A percentile compares a stretch with the other conserved stretches of the same genome.
These are phyloP conservation scores for Carex arenaria DNA, from an alignment of 202 grass and related monocot species.

Conservation along the genomic window DNA sequence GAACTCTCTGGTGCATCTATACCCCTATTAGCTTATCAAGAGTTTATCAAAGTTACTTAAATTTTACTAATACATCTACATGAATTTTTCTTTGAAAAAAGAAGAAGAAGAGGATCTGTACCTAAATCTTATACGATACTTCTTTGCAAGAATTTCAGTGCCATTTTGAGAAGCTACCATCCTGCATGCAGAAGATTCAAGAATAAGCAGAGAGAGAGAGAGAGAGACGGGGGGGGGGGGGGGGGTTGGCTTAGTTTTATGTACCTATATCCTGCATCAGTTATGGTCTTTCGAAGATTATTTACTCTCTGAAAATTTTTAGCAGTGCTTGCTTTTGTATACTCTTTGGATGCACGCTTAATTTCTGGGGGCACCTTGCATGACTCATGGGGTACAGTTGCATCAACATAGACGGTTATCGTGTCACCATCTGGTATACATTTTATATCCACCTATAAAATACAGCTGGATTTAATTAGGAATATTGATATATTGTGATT, in stretches of 20 bases:
- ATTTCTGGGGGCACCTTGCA: slow-evolving; percentile 63
- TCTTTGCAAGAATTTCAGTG: slow-evolving; percentile 44
- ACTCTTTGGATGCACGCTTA: slow-evolving; percentile 54
- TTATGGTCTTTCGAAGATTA: slow-evolving; percentile 64
- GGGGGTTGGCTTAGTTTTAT: not conserved
- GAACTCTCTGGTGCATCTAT: slow-evolving; percentile 79
- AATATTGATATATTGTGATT: not conserved
- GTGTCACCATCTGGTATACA: slow-evolving; percentile 84
- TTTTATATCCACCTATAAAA: slow-evolving; percentile 64
- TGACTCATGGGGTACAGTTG: slow-evolving; percentile 41
- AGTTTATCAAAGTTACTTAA: not conserved
- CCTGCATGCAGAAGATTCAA: slow-evolving; percentile 42
- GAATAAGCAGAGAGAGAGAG: not conserved
- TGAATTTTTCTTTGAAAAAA: not conserved
- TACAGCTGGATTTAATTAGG: not conserved
- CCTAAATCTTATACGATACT: slow-evolving; percentile 78
- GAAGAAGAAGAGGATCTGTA: slow-evolving; percentile 14
- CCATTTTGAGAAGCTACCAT: slow-evolving; percentile 29
- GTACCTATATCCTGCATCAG: slow-evolving; percentile 68
- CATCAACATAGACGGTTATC: slow-evolving; percentile 73
- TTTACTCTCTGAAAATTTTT: slow-evolving; percentile 77
- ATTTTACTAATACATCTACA: not conserved
- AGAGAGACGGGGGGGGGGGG: not conserved
- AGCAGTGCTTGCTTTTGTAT: slow-evolving; percentile 39
- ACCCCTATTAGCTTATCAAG: slow-evolving; percentile 51